Evolutionary conservation across 495 filamentous ascomycete species (phyloP).

Genomic region (Hypoxylon fragiforme): DNA sequence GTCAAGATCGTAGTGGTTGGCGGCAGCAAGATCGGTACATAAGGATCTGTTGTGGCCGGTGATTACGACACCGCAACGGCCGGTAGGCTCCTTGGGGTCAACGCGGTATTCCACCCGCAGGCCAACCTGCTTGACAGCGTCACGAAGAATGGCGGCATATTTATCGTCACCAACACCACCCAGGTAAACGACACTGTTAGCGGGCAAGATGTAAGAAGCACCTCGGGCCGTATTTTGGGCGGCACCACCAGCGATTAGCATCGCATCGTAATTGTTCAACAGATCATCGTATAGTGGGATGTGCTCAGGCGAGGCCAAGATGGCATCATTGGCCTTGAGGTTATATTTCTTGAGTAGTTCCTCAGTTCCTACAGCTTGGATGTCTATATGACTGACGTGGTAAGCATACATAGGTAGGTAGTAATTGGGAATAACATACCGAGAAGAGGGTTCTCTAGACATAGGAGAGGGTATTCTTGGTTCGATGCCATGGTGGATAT

Average conservation of each 20-base stretch:
- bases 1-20: constrained; percentile 94
- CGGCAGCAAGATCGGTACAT: constrained; percentile 94
- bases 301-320: constrained; percentile 92
- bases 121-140: constrained; percentile 76
- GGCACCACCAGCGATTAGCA: constrained; percentile 93
- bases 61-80: constrained; percentile 94
- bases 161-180: constrained; percentile 92
- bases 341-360: constrained; percentile 87
- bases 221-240: constrained; percentile 98
- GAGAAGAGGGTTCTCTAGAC: constrained; percentile 94
- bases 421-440: constrained; percentile 56
- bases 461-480: constrained; percentile 81
- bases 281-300: constrained; percentile 88
- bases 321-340: constrained; percentile 94
- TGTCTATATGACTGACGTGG: constrained; percentile 61
- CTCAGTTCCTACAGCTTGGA: constrained; percentile 82
- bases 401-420: constrained; percentile 6
- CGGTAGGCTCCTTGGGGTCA: constrained; percentile 78
- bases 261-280: constrained; percentile 80
- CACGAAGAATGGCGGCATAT: constrained; percentile 80
- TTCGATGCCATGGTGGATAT: constrained; percentile 64
- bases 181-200: constrained; percentile 85
- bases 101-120: constrained; percentile 91
- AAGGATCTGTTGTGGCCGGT: constrained; percentile 90
- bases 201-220: constrained; percentile 91